Evolutionary conservation across 495 filamentous ascomycete genomes (phyloP), one percentile per base, ranked within the genome.

Genomic region (Aspergillus sparsus): DNA sequence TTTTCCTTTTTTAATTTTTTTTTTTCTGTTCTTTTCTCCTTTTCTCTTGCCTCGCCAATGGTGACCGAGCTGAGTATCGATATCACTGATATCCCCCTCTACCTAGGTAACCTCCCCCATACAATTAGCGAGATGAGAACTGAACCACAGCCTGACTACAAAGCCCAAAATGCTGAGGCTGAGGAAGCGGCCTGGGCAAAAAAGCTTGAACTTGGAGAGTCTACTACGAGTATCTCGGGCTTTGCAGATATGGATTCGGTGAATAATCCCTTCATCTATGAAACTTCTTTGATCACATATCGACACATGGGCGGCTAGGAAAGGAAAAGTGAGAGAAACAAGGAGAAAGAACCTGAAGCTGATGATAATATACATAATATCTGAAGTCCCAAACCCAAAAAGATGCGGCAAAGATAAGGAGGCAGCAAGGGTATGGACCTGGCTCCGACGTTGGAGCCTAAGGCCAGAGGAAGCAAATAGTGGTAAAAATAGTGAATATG

Each of bases 391-490:
- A 73, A 53, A 66, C 60, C 61, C 66, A 71, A 59, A 73, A 62
- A 49, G 74, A 78, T 60, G 69, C 67, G 55, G 72, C 73, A 64
- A 76, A 76, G 61, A 73, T 66, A 56, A 82, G 85, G 70, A 77
- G 72, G 69, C 74, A 75, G 65, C 81, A 84, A 68, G 85, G 85
- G 54, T 88, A 89, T 79, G 85, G 85, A 46, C 76, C 70, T 68
- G 81, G 81, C 56, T 76, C 78, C 55, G 76, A 73, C 45, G 75
- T 88, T 66, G 86, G 86, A 33, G 85, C 69, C 63, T 86, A 75
- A 62, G 21, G 39, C 13, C 55, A 53, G 53, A 52, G 51, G 61
- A 49, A 62, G 39, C n/a, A 59, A 46, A 56, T 45, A 37, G 32
- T 53, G 67, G 15, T 60, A 56, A 52, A 45, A 47, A 37, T 47